phyloP scores from a whole-genome alignment of 2,329 filamentous ascomycete species.

The Xylaria polymorpha region DNA sequence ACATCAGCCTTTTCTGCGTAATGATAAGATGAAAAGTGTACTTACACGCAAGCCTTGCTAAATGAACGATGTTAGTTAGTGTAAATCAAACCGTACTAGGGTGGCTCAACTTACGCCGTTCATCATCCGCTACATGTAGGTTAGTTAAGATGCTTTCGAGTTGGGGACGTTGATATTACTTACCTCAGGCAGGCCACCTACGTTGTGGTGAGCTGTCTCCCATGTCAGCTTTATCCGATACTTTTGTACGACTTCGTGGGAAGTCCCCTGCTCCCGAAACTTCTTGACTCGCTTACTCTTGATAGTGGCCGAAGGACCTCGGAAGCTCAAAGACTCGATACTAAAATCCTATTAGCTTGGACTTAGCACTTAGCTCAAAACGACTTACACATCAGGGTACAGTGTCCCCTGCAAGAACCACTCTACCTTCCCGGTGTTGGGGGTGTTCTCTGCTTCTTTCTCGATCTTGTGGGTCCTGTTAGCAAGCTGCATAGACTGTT shows the following conservation, averaged over 20 bases:
- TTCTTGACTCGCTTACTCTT: slow-evolving; percentile 50
- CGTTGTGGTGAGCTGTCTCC: slow-evolving; percentile 57
- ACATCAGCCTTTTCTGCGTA: no score
- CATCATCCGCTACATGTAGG: slow-evolving; percentile 38
- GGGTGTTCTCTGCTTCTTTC: slow-evolving; percentile 73
- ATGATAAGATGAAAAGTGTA: no score
- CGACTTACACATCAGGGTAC: slow-evolving; percentile 59
- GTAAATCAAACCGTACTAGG: no score
- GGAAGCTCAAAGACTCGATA: slow-evolving; percentile 62
- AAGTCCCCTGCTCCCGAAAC: background rate
- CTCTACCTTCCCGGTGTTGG: slow-evolving; percentile 78
- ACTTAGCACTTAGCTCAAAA: no score
- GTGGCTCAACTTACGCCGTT: slow-evolving; percentile 47
- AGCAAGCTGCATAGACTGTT: no score
- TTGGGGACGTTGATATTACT: no score
- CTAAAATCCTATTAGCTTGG: no score
- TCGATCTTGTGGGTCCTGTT: slow-evolving; percentile 64
- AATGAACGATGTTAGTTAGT: no score
- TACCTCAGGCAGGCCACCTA: slow-evolving; percentile 55
- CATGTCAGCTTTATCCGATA: slow-evolving; percentile 27
- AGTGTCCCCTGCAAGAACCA: slow-evolving; percentile 91
- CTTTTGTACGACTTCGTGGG: no score
- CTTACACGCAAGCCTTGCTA: no score
- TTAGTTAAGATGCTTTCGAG: no score
- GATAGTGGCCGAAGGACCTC: slow-evolving; percentile 63